These are phyloP conservation scores for Fraxinus ornus DNA, from an alignment of 305 asterid genomes.

Conservation along the genomic window DNA sequence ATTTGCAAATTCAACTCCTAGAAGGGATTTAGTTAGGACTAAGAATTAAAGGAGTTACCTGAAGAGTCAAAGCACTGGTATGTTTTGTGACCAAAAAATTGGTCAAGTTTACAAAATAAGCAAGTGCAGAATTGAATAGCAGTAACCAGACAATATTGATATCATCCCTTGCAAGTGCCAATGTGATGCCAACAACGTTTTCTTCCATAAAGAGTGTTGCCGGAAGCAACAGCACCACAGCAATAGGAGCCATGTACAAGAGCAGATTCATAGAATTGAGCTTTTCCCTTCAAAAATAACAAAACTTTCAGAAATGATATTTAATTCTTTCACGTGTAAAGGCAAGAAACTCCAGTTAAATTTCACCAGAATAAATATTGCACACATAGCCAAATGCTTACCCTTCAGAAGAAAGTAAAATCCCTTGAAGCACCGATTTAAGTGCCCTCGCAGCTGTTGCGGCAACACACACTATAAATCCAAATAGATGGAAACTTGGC, in stretches of 20 bases:
- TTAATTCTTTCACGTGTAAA: conserved; percentile 5
- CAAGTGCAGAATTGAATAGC: conserved; percentile 76
- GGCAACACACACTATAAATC: conserved; percentile 75
- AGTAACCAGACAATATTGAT: conserved; percentile 60
- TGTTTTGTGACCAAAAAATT: conserved; percentile 81
- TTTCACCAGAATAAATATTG: conserved; percentile 9
- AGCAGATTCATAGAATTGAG: conserved; percentile 86
- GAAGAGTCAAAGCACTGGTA: conserved; percentile 87
- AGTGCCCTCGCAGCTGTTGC: conserved; percentile 96
- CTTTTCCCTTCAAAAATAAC: conserved; percentile 53
- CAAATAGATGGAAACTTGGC: conserved; percentile 89
- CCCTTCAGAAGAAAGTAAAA: conserved; percentile 93
- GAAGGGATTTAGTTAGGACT: conserved; percentile 1
- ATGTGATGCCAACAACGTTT: conserved; percentile 65
- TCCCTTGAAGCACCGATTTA: conserved; percentile 89
- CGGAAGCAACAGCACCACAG: conserved; percentile 73
- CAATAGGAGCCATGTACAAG: conserved; percentile 84
- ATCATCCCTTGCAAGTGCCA: conserved; percentile 73
- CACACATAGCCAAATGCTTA: conserved; percentile 24
- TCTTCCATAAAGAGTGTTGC: conserved; percentile 70
- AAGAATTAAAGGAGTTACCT: conserved; percentile 44
- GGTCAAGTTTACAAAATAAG: conserved; percentile 79
- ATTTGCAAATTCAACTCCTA: neutral
- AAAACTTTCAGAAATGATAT: conserved; percentile 26
- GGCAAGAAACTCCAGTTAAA: conserved; percentile 7